Percentiles rank a stretch among this genome's conserved stretches.
Evolutionary conservation across 2,329 filamentous ascomycete species (phyloP).

Genomic region (Mariannaea elegans): DNA sequence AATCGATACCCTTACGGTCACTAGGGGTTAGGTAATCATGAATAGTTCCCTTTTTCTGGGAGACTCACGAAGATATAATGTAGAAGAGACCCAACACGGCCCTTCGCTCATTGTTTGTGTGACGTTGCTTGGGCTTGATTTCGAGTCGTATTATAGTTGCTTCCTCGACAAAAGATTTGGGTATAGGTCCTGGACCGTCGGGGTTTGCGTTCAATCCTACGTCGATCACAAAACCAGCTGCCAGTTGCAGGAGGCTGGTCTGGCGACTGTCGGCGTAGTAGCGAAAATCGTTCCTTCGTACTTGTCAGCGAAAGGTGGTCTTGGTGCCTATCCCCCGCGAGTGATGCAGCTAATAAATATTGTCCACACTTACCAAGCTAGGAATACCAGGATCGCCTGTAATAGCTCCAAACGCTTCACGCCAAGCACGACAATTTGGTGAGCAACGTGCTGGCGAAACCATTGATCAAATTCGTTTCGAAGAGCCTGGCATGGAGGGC

Average conservation of each 20-base stretch:
- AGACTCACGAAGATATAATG: conserved; percentile 1
- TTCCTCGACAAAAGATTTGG: not conserved
- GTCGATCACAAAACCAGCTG: not conserved
- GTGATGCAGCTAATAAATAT: too few species aligned
- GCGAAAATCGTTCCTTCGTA: not conserved
- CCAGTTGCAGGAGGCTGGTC: not conserved
- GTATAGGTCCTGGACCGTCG: not conserved
- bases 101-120: not conserved
- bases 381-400: conserved; percentile 14
- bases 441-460: conserved; percentile 7
- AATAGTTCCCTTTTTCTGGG: too few species aligned
- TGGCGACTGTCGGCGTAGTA: not conserved
- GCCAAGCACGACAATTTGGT: conserved; percentile 5
- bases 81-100: conserved; percentile 1
- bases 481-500: not conserved
- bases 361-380: not conserved
- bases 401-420: conserved; percentile 5
- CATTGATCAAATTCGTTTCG: conserved; percentile 1
- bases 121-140: not conserved
- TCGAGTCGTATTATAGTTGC: not conserved
- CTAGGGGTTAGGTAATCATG: too few species aligned
- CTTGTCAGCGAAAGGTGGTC: not conserved
- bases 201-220: not conserved
- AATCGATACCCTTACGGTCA: not conserved
- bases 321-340: too few species aligned